Conservation (phyloP, 345 rosid genomes). For the Dipteronia sinensis region DNA sequence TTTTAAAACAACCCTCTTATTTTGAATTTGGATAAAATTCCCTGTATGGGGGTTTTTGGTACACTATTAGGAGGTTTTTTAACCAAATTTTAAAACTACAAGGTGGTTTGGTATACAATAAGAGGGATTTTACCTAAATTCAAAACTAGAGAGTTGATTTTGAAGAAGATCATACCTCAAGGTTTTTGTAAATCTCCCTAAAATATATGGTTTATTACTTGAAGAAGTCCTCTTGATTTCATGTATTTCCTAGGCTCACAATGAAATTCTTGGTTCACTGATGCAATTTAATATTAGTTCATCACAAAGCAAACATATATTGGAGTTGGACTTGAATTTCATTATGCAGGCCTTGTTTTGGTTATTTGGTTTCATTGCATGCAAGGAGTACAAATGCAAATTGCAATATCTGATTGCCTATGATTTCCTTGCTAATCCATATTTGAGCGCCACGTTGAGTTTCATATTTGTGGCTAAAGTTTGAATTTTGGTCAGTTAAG, state of each 20-base stretch:
- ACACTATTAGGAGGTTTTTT: too few relatives aligned
- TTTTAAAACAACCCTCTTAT: too few relatives aligned
- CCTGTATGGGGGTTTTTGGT: too few relatives aligned
- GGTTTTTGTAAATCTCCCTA: too few relatives aligned
- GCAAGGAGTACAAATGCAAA: neutral
- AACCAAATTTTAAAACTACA: too few relatives aligned
- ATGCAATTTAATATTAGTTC: neutral
- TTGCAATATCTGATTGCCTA: neutral
- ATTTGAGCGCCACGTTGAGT: neutral
- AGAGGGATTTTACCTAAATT: too few relatives aligned
- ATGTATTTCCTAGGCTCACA: neutral
- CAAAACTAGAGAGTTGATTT: too few relatives aligned
- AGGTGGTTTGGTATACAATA: too few relatives aligned
- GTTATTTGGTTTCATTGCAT: neutral
- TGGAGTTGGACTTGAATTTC: constrained; percentile 1
- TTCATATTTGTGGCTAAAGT: neutral
- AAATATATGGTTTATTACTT: too few relatives aligned
- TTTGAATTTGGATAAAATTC: too few relatives aligned
- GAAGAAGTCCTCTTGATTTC: neutral
- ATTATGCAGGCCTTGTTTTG: neutral
- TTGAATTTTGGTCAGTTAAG: neutral
- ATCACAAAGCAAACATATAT: neutral
- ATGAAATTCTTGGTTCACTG: neutral
- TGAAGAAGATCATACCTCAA: too few relatives aligned
- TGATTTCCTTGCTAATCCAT: neutral